phyloP scores from a whole-genome alignment of 257 asterid species.

The Solanum clarkiae region DNA sequence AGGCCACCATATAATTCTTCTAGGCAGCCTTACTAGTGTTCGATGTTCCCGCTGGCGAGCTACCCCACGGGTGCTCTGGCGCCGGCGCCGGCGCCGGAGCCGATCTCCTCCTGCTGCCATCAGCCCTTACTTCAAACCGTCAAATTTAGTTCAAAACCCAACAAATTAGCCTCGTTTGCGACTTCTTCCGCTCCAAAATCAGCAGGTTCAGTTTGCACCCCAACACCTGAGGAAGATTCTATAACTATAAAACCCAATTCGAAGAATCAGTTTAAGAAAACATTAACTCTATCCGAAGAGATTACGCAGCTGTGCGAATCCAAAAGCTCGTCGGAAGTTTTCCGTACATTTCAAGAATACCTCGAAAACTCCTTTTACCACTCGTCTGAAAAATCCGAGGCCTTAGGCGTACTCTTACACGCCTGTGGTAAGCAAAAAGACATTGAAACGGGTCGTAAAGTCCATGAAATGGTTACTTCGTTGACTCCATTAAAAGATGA shows the following conservation, averaged over 20 bases:
- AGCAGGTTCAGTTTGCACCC: not conserved
- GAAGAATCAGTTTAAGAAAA: not conserved
- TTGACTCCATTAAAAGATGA: not conserved
- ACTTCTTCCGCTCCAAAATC: not conserved
- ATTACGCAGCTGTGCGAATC: conserved; percentile 8
- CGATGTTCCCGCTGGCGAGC: not conserved
- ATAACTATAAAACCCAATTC: not conserved
- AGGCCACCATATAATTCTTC: not conserved
- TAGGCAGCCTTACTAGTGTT: not conserved
- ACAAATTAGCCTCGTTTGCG: not conserved
- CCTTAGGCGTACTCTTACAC: conserved; percentile 8
- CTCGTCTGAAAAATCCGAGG: not conserved
- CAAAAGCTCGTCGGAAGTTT: not conserved
- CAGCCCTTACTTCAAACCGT: not conserved
- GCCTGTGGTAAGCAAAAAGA: conserved; percentile 9
- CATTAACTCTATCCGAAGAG: conserved; percentile 3
- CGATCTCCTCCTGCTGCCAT: not conserved
- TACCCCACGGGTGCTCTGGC: conserved; percentile 1
- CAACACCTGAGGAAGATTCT: not conserved
- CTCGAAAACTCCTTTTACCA: not conserved
- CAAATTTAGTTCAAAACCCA: not conserved
- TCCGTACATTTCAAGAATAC: not conserved
- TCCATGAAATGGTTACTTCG: conserved; percentile 4
- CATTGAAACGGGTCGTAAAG: conserved; percentile 7
- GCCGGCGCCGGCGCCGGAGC: not conserved